These are phyloP conservation scores for Talaromyces wortmannii DNA, from an alignment of 495 filamentous ascomycete genomes.

Conservation along the genomic window DNA sequence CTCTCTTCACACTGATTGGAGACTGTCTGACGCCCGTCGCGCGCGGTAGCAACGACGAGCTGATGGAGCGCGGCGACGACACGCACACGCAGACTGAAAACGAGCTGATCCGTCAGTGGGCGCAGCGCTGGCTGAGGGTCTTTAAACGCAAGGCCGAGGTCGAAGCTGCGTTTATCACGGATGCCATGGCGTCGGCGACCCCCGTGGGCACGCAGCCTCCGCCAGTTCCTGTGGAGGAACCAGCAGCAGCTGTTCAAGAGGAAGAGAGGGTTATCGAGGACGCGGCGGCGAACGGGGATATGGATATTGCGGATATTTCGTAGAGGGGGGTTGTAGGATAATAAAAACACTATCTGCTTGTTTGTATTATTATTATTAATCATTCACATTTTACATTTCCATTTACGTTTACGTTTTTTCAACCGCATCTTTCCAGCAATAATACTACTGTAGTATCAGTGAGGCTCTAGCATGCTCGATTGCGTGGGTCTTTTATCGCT, in stretches of 20 bases:
- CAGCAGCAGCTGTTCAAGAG: not conserved
- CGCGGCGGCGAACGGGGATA: conserved; percentile 9
- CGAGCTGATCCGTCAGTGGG: conserved; percentile 72
- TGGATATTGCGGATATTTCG: conserved; percentile 6
- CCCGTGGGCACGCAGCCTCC: not conserved
- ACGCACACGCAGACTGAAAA: conserved; percentile 39
- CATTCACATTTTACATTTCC: too few species aligned
- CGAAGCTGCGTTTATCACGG: conserved; percentile 47
- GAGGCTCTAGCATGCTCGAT: too few species aligned
- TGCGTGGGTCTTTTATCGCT: too few species aligned
- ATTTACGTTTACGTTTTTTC: too few species aligned
- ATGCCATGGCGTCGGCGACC: not conserved
- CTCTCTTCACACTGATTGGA: conserved; percentile 73
- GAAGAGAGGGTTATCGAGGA: conserved; percentile 1
- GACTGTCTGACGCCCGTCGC: conserved; percentile 72
- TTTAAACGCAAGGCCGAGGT: conserved; percentile 77
- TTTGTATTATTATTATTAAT: too few species aligned
- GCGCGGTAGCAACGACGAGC: conserved; percentile 62
- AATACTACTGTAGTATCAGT: too few species aligned
- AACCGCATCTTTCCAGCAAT: too few species aligned
- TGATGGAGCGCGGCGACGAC: conserved; percentile 46
- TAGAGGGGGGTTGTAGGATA: not conserved
- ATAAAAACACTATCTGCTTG: too few species aligned
- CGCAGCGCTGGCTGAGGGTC: conserved; percentile 75
- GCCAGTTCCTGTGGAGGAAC: not conserved